Base-by-base conservation (phyloP, 495 filamentous ascomycete species). In the Penicillium psychrofluorescens region DNA sequence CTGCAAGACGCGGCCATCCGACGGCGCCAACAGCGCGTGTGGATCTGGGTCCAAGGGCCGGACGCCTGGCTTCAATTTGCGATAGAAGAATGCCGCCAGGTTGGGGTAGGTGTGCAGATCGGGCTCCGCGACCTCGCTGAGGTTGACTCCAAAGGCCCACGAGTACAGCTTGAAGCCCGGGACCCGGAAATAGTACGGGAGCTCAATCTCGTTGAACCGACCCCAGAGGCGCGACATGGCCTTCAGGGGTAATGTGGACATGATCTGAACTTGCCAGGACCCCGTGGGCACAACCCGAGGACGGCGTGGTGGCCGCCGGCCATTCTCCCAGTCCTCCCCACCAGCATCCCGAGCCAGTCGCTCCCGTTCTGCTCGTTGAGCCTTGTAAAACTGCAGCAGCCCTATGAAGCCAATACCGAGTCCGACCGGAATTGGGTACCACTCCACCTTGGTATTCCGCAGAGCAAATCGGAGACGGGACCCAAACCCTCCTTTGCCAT, bases 101-200 rank as follows among this genome's bases (percentile, higher is more conserved):
- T 99, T 99, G 0, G 87, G 84, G 60, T 95, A 99, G 36, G 72
- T 75, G 59, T 86, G 87, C 30, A 99, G 79, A 52, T 97, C 91
- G 8, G 80, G 77, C 52, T 99, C 87, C 28, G 81, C 79, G 11
- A 95, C 81, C 64, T 99, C 92, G 29, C 81, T 79, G 14, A 99
- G 76, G 58, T 95, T 94, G 51, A 95, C 92, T 5, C 91, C 94
- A 56, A 99, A 99, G 16, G 91, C 72, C 64, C 72, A 95, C 2
- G 88, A 79, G 60, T 99, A 99, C 11, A 99, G 72, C 50, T 85
- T 88, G 64, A 99, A 99, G n/a, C 94, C 92, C 12, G 94, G 91
- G 0, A 89, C 76, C 16, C 92, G 85, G 35, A 97, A 75, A 61
- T 87, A 89, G 67, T 90, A 88, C 1, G 92, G 92, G 35, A 99